These are phyloP conservation scores for Aspergillus tubingensis DNA, from an alignment of 2,329 filamentous ascomycete genomes.

Conservation along the genomic window DNA sequence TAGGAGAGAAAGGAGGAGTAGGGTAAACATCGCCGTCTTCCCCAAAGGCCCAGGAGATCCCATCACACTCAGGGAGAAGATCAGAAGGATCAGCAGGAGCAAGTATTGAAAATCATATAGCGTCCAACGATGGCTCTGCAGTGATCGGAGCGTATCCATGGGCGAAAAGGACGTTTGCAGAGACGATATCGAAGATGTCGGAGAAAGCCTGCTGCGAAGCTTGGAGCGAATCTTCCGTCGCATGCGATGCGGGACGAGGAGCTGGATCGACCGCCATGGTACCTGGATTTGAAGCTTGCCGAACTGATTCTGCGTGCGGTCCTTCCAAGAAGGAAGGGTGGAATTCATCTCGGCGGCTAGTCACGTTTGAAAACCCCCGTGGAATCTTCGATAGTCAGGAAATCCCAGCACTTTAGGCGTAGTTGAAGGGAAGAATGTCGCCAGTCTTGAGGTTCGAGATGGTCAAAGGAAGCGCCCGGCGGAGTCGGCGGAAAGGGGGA, in stretches of 20 bases:
- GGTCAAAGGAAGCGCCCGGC: slow-evolving; percentile 6
- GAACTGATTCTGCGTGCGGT: slow-evolving; percentile 46
- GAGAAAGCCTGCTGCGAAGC: slow-evolving; percentile 65
- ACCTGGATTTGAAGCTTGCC: slow-evolving; percentile 49
- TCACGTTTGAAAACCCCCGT: slow-evolving; percentile 23
- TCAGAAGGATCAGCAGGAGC: slow-evolving; percentile 69
- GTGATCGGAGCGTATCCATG: slow-evolving; percentile 70
- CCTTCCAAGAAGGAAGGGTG: slow-evolving; percentile 49
- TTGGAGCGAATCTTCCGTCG: slow-evolving; percentile 69
- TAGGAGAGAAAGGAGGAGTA: slow-evolving; percentile 69
- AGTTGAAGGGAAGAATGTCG: neutral
- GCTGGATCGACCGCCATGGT: slow-evolving; percentile 53
- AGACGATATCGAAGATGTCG: slow-evolving; percentile 70
- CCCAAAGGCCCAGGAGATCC: slow-evolving; percentile 73
- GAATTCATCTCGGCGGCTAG: slow-evolving; percentile 36
- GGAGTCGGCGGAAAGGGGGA: slow-evolving; percentile 22
- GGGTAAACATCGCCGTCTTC: slow-evolving; percentile 71
- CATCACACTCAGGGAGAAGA: slow-evolving; percentile 83
- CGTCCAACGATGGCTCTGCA: slow-evolving; percentile 78
- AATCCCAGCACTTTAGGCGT: neutral
- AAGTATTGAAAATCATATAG: slow-evolving; percentile 84
- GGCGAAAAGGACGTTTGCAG: slow-evolving; percentile 83
- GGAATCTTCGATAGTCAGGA: slow-evolving; percentile 16
- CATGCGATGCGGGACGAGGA: slow-evolving; percentile 63
- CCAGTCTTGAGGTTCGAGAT: neutral